A percentile compares a stretch with the other conserved stretches of the same genome.
Evolutionary conservation across 2,329 filamentous ascomycete genomes (phyloP).

Genomic region (Neoascochyta sp.): DNA sequence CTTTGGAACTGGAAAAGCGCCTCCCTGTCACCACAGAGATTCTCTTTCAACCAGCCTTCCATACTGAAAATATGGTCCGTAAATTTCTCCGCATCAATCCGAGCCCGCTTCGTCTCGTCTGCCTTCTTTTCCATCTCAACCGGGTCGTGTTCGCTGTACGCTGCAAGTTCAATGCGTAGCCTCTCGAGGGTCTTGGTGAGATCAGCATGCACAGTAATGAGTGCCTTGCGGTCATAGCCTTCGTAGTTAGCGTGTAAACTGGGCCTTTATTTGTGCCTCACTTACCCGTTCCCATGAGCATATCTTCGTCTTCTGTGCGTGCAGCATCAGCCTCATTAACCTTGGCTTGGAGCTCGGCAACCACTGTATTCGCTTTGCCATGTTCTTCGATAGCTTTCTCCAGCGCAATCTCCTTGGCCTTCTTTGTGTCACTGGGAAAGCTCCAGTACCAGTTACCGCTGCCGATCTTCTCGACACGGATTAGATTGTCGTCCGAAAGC

Average conservation of each 20-base stretch:
- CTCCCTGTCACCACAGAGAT: conserved; percentile 41
- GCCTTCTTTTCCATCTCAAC: conserved; percentile 44
- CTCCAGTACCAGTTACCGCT: conserved; percentile 71
- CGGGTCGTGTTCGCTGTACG: conserved; percentile 47
- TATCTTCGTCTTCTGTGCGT: conserved; percentile 39
- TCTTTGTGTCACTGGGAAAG: conserved; percentile 58
- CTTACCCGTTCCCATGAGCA: conserved; percentile 32
- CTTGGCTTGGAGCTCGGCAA: conserved; percentile 41
- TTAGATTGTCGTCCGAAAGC: conserved; percentile 58
- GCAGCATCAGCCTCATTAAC: conserved; percentile 39
- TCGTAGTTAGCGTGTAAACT: background rate
- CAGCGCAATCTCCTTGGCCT: conserved; percentile 41
- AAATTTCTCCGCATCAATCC: conserved; percentile 33
- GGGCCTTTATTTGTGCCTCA: background rate
- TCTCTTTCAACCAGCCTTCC: conserved; percentile 44
- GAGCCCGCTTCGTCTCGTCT: conserved; percentile 26
- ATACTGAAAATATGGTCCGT: conserved; percentile 47
- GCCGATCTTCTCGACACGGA: conserved; percentile 66
- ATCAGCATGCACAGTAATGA: conserved; percentile 34
- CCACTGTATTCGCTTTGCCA: conserved; percentile 34
- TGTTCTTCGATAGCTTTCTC: conserved; percentile 38
- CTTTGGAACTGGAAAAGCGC: conserved; percentile 43
- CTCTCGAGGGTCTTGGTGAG: conserved; percentile 37
- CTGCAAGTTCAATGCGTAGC: conserved; percentile 42
- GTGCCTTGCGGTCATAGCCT: conserved; percentile 37